Percentiles rank a stretch among this genome's conserved stretches.
Conservation (phyloP, 1,284 basidiomycete species). For the Puccinia horiana region DNA sequence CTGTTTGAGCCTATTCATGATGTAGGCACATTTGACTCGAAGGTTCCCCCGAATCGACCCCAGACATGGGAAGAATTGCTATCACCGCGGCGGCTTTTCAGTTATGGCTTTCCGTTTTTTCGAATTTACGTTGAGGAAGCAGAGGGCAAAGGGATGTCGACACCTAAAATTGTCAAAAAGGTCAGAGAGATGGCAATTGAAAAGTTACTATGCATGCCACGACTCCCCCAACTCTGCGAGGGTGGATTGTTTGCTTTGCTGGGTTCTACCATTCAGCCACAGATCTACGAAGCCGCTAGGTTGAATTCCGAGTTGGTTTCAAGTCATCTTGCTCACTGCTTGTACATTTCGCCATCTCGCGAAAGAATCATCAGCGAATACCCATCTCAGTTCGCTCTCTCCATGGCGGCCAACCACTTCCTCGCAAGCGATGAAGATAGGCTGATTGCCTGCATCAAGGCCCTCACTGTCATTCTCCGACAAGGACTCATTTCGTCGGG, state of each 20-base stretch:
- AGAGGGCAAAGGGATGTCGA: background rate
- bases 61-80: background rate
- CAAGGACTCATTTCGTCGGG: background rate
- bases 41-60: background rate
- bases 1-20: background rate
- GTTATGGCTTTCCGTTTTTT: slow-evolving; percentile 3
- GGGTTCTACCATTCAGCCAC: background rate
- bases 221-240: background rate
- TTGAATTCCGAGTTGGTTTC: background rate
- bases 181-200: background rate
- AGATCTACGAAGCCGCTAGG: no score
- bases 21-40: slow-evolving; percentile 1
- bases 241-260: background rate
- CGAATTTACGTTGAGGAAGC: background rate
- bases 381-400: background rate
- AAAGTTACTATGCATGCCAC: background rate
- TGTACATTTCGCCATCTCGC: background rate
- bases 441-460: background rate
- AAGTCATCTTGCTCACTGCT: background rate
- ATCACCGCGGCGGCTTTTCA: slow-evolving; percentile 9
- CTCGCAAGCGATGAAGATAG: background rate
- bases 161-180: background rate
- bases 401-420: background rate
- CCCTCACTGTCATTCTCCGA: background rate
- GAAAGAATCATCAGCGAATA: background rate